These are phyloP conservation scores for Helotiales sp. DNA, from an alignment of 2,329 filamentous ascomycete species.

Conservation along the genomic window DNA sequence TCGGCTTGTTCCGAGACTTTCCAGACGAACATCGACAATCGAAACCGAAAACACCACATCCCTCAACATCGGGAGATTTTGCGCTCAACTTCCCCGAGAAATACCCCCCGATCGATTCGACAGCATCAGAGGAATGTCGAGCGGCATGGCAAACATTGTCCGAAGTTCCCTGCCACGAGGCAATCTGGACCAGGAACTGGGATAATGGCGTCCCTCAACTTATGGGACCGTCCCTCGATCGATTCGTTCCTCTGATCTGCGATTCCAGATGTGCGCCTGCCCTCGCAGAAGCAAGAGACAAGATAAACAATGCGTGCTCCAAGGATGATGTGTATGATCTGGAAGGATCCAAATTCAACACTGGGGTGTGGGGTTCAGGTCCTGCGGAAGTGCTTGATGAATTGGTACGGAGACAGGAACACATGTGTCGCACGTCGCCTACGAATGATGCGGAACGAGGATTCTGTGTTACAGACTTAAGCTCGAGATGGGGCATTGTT, in stretches of 20 bases:
- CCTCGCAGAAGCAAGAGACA: background rate
- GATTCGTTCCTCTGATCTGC: background rate
- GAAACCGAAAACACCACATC: background rate
- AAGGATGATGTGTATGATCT: background rate
- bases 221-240: background rate
- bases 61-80: background rate
- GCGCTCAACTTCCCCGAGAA: slow-evolving; percentile 2
- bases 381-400: background rate
- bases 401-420: background rate
- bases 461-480: background rate
- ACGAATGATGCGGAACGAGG: background rate
- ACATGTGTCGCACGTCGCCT: background rate
- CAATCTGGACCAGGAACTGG: background rate
- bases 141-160: background rate
- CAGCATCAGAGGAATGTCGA: background rate
- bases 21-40: background rate
- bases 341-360: background rate
- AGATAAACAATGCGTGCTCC: background rate
- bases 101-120: background rate
- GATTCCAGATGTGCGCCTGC: background rate
- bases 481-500: background rate
- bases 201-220: background rate
- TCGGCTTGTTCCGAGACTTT: background rate
- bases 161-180: background rate
- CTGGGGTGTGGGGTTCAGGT: background rate